Evolutionary conservation across 1,284 basidiomycete species (phyloP).

Genomic region (Inonotus hispidus): DNA sequence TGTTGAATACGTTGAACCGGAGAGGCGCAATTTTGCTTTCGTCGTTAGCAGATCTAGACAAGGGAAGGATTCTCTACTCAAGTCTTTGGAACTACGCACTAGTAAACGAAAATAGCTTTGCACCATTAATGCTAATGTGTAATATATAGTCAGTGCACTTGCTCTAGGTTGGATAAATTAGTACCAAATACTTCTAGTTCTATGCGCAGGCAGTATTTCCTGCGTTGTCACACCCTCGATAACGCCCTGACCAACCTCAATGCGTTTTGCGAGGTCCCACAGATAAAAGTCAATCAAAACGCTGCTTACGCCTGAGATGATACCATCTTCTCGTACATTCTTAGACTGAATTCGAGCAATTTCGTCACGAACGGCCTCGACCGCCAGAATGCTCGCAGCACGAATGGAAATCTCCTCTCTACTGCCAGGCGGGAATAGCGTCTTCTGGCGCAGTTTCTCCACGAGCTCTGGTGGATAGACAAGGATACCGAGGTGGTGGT

Average conservation of each 20-base stretch:
- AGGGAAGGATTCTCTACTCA: neutral
- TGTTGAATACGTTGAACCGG: conserved; percentile 24
- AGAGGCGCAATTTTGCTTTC: conserved; percentile 26
- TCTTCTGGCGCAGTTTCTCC: conserved; percentile 38
- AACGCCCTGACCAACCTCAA: conserved; percentile 55
- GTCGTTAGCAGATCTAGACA: conserved; percentile 13
- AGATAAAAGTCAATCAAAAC: conserved; percentile 83
- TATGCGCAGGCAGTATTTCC: conserved; percentile 64
- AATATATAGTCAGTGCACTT: neutral
- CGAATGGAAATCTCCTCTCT: conserved; percentile 68
- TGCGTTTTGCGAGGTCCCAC: conserved; percentile 77
- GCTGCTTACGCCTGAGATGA: conserved; percentile 48
- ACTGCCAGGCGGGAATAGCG: conserved; percentile 46
- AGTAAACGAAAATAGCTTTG: neutral
- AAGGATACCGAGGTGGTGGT: conserved; percentile 70
- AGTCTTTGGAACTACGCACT: neutral
- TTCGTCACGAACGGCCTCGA: conserved; percentile 60
- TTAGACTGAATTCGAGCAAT: conserved; percentile 31
- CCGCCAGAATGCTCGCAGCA: conserved; percentile 68
- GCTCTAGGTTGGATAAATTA: conserved; percentile 29
- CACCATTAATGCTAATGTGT: neutral
- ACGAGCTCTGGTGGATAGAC: conserved; percentile 56
- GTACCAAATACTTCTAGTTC: conserved; percentile 81
- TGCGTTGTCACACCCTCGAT: conserved; percentile 52
- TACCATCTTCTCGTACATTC: conserved; percentile 16